Evolutionary conservation across 2,329 filamentous ascomycete species (phyloP).

Genomic region (Aquanectria penicillioides): DNA sequence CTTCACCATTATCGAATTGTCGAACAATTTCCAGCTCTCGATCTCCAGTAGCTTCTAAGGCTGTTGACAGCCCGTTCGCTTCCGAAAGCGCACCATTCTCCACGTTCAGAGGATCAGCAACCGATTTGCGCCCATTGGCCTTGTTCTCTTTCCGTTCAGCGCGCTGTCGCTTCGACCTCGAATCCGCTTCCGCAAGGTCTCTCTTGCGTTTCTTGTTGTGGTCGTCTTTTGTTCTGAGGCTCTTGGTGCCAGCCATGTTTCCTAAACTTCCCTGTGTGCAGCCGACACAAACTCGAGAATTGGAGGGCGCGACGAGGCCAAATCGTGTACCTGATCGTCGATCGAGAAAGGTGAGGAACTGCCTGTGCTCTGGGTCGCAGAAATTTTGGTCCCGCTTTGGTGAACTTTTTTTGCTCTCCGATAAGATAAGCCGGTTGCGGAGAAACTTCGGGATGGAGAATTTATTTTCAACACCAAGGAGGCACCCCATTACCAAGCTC

Average conservation of each 20-base stretch:
- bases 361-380: conserved; percentile 37
- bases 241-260: conserved; percentile 49
- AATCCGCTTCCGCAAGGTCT: conserved; percentile 54
- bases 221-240: conserved; percentile 46
- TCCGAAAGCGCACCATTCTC: conserved; percentile 26
- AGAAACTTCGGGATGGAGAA: conserved; percentile 43
- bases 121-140: conserved; percentile 37
- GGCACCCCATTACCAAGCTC: conserved; percentile 23
- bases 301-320: conserved; percentile 31
- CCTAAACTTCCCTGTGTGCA: conserved; percentile 20
- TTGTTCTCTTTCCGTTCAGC: conserved; percentile 44
- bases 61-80: conserved; percentile 29
- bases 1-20: conserved; percentile 44
- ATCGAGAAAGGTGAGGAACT: conserved; percentile 31
- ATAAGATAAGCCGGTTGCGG: conserved; percentile 52
- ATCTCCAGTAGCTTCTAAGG: conserved; percentile 27
- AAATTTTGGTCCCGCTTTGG: conserved; percentile 53
- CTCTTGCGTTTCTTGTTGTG: conserved; percentile 59
- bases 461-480: conserved; percentile 39
- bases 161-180: conserved; percentile 54
- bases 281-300: conserved; percentile 15
- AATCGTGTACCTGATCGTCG: conserved; percentile 25
- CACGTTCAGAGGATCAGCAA: conserved; percentile 11
- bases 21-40: conserved; percentile 39
- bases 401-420: conserved; percentile 50